Evolutionary conservation across 148 eudicot species (phyloP), one percentile per base, ranked within the genome.

Genomic region (Chenopodium berlandieri): DNA sequence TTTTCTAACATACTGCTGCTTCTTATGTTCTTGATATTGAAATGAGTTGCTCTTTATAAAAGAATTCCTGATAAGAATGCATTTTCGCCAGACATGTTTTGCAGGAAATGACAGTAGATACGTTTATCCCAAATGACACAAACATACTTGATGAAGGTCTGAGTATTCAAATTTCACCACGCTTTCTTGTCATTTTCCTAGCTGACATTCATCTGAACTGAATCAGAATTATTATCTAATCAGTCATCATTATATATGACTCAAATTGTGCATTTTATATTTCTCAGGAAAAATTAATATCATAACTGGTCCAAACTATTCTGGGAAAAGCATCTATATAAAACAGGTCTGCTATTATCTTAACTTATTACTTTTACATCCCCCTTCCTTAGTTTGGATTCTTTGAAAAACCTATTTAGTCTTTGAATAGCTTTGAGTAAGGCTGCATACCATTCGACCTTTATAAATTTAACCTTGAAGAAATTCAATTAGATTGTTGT

Each of bases 81-180:
- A 81, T 83, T 58, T 62, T 81, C 48, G 50, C 47, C 90, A 96
- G 99, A 85, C 99, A 96, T 92, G 88, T 92, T 84, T 89, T 96
- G 91, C 99, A 96, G 91, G 99, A 96, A 85, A 94, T 96, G 97
- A 88, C 97, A 40, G 99, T 94, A 22, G 99, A 94, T 86, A 94
- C 94, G 75, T 96, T 92, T 89, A 96, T 96, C 78, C 98, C 99
- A 11, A 96, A 96, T 85, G 95, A 96, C 85, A 94, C 98, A 67
- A 91, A 88, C 77, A 89, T 96, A 82, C 75, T 81, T 69, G 89
- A 92, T 84, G 90, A 90, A 75, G 99, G 98, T 91, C 79, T 72
- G 63, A 71, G 31, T 32, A 30, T 37, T 66, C 62, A 79, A 44
- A 40, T 67, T 71, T 73, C 72, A 76, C 63, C 60, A 34, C 34